Evolutionary conservation across 129 eudicot species (phyloP).

Genomic region (Artemisia annua): DNA sequence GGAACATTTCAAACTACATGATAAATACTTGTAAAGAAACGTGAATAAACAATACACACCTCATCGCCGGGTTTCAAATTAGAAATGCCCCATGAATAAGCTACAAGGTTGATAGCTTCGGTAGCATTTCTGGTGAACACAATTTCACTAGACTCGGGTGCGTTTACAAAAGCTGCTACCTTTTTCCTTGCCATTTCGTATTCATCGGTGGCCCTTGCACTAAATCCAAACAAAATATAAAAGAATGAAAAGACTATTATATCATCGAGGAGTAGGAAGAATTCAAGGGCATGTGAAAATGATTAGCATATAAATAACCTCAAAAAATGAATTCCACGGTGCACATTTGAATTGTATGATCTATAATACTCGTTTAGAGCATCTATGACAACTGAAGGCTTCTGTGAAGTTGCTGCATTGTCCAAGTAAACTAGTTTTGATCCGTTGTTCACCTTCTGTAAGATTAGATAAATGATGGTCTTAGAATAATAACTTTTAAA

Average conservation of each 20-base stretch:
- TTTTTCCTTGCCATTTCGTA: slow-evolving; percentile 92
- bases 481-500: neutral
- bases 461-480: slow-evolving; percentile 2
- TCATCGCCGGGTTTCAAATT: slow-evolving; percentile 74
- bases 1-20: neutral
- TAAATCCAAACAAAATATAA: slow-evolving; percentile 23
- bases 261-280: neutral
- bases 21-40: neutral
- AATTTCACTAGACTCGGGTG: slow-evolving; percentile 75
- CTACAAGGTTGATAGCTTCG: slow-evolving; percentile 95
- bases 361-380: slow-evolving; percentile 75
- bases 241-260: neutral
- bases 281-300: neutral
- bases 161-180: slow-evolving; percentile 88
- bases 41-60: slow-evolving; percentile 40
- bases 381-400: slow-evolving; percentile 79
- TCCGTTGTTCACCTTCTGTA: slow-evolving; percentile 77
- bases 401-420: slow-evolving; percentile 98
- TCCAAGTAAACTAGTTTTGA: slow-evolving; percentile 88
- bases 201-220: slow-evolving; percentile 95
- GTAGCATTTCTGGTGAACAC: slow-evolving; percentile 97
- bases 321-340: slow-evolving; percentile 94
- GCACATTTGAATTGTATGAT: slow-evolving; percentile 89
- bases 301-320: slow-evolving; percentile 46
- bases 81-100: slow-evolving; percentile 90